Base-by-base conservation (phyloP, 2,329 filamentous ascomycete species). In the Epicoccum sorghinum region DNA sequence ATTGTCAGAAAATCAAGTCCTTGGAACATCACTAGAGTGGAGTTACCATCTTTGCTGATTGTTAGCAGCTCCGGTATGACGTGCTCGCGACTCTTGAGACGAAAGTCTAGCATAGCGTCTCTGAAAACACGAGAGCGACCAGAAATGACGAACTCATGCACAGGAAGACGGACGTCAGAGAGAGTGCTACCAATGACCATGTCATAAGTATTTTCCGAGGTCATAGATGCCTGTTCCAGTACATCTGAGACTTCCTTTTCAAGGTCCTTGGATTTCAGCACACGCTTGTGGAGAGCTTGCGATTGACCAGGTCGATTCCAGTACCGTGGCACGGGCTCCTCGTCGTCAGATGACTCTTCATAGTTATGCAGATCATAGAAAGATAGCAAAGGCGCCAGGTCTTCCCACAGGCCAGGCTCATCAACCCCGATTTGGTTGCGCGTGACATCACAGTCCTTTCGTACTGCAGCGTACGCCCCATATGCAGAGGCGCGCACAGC, bases 401-500 rank as follows among this genome's bases (percentile, higher is more conserved):
- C 89, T 29, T 88, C 80, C 88, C 89, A 91, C 1, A 98, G 76
- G 0, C 80, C 84, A 52, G 86, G 85, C n/a, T 82, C 80, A 30
- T 84, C 81, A 29, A 96, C 82, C 8, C 79, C 76, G 33, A 96
- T 86, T 60, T 87, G 83, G 22, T 89, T 86, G 46, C 85, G 86
- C 50, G 93, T 90, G 25, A 96, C 86, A 68, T 93, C 87, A 59
- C 87, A 91, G 65, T 97, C 93, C 67, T 89, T 89, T 41, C 95
- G 86, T 40, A 96, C 84, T 3, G 91, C 92, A 30, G 91, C 90
- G 78, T 93, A 98, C 0, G 93, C 90, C 4, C 95, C 95, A 74
- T 90, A 96, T 0, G 89, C 85, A 30, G 95, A 98, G 64, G 92
- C 93, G 61, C 92, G 84, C 7, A 98, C 93, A 3, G 88, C 87